Evolutionary conservation across 2,329 filamentous ascomycete species (phyloP).

Genomic region (Ramularia collo-cygni): DNA sequence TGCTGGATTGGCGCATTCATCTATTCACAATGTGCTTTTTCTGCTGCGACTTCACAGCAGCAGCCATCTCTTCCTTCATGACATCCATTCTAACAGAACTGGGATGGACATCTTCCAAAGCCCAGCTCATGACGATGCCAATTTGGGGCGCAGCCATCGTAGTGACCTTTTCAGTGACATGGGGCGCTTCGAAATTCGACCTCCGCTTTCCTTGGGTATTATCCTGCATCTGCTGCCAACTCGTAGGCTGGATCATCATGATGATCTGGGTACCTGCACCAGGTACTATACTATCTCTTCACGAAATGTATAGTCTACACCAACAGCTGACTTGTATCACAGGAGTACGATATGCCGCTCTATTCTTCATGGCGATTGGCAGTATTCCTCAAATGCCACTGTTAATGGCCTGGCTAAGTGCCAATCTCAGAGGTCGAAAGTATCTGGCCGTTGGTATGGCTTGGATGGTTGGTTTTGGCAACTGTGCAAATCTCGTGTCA

Average conservation of each 20-base stretch:
- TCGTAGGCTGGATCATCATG: conserved; percentile 9
- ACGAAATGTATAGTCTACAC: too few species aligned
- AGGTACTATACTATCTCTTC: neutral
- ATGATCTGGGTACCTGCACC: conserved; percentile 7
- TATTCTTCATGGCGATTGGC: conserved; percentile 11
- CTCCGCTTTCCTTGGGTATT: conserved; percentile 5
- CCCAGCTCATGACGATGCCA: conserved; percentile 11
- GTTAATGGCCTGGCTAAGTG: conserved; percentile 8
- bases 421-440: conserved; percentile 6
- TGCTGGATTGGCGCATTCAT: conserved; percentile 9
- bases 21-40: conserved; percentile 11
- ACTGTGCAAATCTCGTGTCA: conserved; percentile 7
- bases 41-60: conserved; percentile 10
- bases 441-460: conserved; percentile 10
- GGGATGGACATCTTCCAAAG: conserved; percentile 7
- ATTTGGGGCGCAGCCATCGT: conserved; percentile 9
- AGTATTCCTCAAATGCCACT: conserved; percentile 10
- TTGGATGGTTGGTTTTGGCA: conserved; percentile 9
- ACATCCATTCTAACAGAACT: conserved; percentile 9
- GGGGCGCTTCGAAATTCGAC: conserved; percentile 5
- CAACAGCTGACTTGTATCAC: too few species aligned
- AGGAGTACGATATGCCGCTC: conserved; percentile 5
- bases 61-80: conserved; percentile 10
- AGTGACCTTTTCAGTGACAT: conserved; percentile 9
- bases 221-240: conserved; percentile 5